Evolutionary conservation across 768 basidiomycete genomes (phyloP), one percentile per base, ranked within the genome.

Genomic region (Candolleomyces efflorescens): DNA sequence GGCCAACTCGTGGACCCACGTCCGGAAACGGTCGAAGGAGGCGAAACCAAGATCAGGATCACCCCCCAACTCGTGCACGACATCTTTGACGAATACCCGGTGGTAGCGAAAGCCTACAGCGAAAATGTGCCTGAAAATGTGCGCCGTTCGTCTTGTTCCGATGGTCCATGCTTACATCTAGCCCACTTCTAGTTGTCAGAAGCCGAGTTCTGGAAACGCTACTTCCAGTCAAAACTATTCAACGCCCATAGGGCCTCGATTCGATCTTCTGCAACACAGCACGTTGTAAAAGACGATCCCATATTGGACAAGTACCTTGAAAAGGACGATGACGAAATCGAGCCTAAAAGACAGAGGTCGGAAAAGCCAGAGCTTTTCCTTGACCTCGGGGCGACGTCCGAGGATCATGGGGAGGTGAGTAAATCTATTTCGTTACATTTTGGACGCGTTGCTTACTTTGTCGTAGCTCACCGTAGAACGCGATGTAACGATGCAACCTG

Each of bases 291-390:
- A 70, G 90, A 90, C 51, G 97, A 99, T 67, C 82, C 89, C 0
- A 94, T 98, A 55, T 92, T 99, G 63, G 96, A 98, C 78, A 85
- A 88, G 64, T 99, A 98, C 70, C 74, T 99, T n/a, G 94, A 95
- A 70, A 89, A 86, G 65, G 93, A 94, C 37, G 97, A 99, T 65
- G 94, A 98, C 68, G 93, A 93, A 55, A 65, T 94, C 58, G 91
- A 93, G 66, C 94, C 94, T 17, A 82, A 86, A 58, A 79, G 85
- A 13, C 78, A 81, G 53, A 79, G 85, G 26, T 77, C 80, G n/a
- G 84, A 85, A 37, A 71, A 78, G 3, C 85, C 92, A 0, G 88
- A 92, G 61, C 73, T 88, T 26, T 89, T 92, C 64, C 80, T 99
- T 24, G 89, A 92, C 66, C 80, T 98, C 4, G 89, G 82, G 15